These are phyloP conservation scores for Nakazawaea populi DNA, from an alignment of 805 yeast species.

Conservation along the genomic window DNA sequence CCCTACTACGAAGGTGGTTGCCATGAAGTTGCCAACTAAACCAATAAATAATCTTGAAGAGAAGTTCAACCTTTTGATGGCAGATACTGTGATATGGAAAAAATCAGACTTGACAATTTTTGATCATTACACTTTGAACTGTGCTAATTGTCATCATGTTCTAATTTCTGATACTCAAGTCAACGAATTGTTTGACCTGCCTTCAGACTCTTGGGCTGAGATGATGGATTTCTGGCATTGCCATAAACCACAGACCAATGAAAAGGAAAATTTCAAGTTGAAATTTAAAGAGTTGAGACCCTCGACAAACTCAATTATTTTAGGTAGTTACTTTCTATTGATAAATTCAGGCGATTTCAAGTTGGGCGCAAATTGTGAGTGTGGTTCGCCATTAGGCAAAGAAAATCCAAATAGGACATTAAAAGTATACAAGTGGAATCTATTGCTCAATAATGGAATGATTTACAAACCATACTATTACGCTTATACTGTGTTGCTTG, in stretches of 20 bases:
- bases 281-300: conserved; percentile 41
- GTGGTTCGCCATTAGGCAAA: conserved; percentile 34
- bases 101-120: neutral
- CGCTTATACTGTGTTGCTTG: conserved; percentile 33
- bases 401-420: conserved; percentile 24
- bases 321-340: conserved; percentile 54
- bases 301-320: conserved; percentile 30
- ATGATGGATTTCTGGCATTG: conserved; percentile 98
- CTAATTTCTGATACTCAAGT: conserved; percentile 28
- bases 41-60: conserved; percentile 8
- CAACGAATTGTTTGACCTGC: conserved; percentile 53
- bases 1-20: neutral
- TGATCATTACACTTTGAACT: conserved; percentile 19
- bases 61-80: conserved; percentile 4
- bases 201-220: conserved; percentile 91
- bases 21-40: conserved; percentile 8
- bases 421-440: conserved; percentile 54
- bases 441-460: conserved; percentile 28
- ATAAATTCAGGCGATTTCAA: conserved; percentile 22
- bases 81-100: neutral
- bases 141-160: conserved; percentile 22
- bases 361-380: conserved; percentile 19
- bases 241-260: conserved; percentile 55
- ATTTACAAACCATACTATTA: conserved; percentile 29
- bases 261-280: conserved; percentile 18